phyloP scores from a whole-genome alignment of 345 rosid genomes.

The Gossypium bickii region DNA sequence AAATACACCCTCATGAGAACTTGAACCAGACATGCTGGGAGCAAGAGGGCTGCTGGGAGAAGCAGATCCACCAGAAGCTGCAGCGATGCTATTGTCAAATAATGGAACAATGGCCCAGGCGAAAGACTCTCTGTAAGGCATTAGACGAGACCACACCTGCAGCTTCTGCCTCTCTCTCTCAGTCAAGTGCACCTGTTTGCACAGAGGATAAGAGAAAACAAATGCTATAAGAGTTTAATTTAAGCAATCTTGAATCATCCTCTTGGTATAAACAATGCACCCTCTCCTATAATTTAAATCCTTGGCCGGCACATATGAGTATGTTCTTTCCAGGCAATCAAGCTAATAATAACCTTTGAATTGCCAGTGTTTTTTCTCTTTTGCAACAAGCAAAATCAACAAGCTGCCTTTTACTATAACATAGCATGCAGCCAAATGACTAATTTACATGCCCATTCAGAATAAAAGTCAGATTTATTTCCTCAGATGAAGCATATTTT shows the following conservation, averaged over 20 bases:
- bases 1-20: constrained; percentile 71
- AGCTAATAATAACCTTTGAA: neutral
- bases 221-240: constrained; percentile 1
- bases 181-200: constrained; percentile 67
- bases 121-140: constrained; percentile 96
- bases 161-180: constrained; percentile 97
- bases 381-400: neutral
- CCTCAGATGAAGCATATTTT: neutral
- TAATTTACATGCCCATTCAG: neutral
- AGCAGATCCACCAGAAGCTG: constrained; percentile 76
- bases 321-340: neutral
- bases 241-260: neutral
- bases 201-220: constrained; percentile 17
- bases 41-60: constrained; percentile 99
- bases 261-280: neutral
- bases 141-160: constrained; percentile 97
- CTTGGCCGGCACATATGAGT: neutral
- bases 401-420: neutral
- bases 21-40: constrained; percentile 78
- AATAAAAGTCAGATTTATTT: neutral
- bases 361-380: neutral
- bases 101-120: constrained; percentile 98
- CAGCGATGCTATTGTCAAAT: constrained; percentile 77
- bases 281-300: neutral
- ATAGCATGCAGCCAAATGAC: neutral